Percentiles rank a stretch among this genome's conserved stretches.
These are phyloP conservation scores for Lasiosphaeria miniovina DNA, from an alignment of 495 filamentous ascomycete genomes.

Conservation along the genomic window DNA sequence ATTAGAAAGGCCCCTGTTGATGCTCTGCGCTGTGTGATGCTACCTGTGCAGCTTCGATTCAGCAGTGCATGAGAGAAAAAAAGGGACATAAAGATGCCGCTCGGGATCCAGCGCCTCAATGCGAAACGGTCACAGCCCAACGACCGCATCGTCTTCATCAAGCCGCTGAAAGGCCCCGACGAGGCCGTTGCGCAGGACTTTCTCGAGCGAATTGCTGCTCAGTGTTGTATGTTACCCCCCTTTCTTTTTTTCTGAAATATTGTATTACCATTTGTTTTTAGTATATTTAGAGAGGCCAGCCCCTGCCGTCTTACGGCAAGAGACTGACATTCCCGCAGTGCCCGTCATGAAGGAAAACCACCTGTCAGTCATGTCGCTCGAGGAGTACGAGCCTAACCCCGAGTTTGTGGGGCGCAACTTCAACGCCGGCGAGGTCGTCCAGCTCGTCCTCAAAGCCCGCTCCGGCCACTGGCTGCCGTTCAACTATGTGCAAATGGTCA, in stretches of 20 bases:
- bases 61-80: neutral
- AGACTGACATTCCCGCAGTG: constrained; percentile 23
- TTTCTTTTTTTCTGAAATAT: neutral
- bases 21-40: no score
- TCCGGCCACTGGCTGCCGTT: constrained; percentile 70
- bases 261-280: neutral
- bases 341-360: constrained; percentile 70
- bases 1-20: no score
- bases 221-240: constrained; percentile 50
- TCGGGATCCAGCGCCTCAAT: constrained; percentile 67
- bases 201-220: constrained; percentile 72
- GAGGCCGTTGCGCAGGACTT: constrained; percentile 62
- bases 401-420: constrained; percentile 80
- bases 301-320: neutral
- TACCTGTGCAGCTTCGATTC: no score
- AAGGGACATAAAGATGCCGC: constrained; percentile 49
- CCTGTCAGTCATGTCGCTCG: constrained; percentile 67
- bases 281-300: no score
- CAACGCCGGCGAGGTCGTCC: constrained; percentile 80
- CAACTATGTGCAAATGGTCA: constrained; percentile 76
- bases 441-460: constrained; percentile 67
- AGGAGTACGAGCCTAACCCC: constrained; percentile 69
- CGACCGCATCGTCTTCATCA: constrained; percentile 71
- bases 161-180: constrained; percentile 60
- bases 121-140: constrained; percentile 63